Evolutionary conservation across 352 stramenopile species (phyloP).

Genomic region (Phytophthora macrochlamydospora): DNA sequence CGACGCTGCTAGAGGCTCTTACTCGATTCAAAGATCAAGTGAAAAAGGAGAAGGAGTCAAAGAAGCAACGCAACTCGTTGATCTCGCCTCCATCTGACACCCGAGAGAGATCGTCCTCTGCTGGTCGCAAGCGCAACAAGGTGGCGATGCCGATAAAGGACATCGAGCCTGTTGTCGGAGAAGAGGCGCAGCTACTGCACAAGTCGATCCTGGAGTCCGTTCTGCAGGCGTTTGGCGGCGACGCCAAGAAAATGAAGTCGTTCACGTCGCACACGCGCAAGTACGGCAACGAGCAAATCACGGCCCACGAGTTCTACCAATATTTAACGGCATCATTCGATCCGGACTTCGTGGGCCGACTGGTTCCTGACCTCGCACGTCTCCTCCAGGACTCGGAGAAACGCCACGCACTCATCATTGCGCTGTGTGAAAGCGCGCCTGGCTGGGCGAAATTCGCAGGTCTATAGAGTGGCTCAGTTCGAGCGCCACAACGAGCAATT

Average conservation of each 20-base stretch:
- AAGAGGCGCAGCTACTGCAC: conserved; percentile 81
- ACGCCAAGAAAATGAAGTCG: conserved; percentile 86
- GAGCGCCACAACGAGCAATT: neutral
- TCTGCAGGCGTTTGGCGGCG: conserved; percentile 68
- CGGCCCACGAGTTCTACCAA: conserved; percentile 88
- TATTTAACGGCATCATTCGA: conserved; percentile 91
- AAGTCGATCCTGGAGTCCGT: conserved; percentile 86
- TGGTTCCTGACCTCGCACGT: conserved; percentile 85
- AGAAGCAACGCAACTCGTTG: conserved; percentile 61
- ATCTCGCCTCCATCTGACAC: conserved; percentile 35
- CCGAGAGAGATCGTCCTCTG: conserved; percentile 40
- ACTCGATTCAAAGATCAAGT: conserved; percentile 70
- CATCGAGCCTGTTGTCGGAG: conserved; percentile 82
- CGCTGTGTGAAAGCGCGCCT: conserved; percentile 83
- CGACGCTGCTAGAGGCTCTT: conserved; percentile 57
- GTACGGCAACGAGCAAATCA: conserved; percentile 86
- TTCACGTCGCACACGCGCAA: conserved; percentile 87
- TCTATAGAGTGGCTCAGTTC: conserved; percentile 41
- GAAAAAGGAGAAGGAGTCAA: conserved; percentile 77
- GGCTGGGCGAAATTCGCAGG: conserved; percentile 86
- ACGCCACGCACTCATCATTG: conserved; percentile 79
- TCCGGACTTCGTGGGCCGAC: conserved; percentile 84
- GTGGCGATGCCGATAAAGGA: conserved; percentile 67
- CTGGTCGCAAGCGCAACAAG: conserved; percentile 54
- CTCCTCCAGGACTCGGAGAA: conserved; percentile 86